A percentile compares a stretch with the other conserved stretches of the same genome.
Conservation (phyloP, 1,139 yeast genomes). For the Trichomonascaceae sp. region DNA sequence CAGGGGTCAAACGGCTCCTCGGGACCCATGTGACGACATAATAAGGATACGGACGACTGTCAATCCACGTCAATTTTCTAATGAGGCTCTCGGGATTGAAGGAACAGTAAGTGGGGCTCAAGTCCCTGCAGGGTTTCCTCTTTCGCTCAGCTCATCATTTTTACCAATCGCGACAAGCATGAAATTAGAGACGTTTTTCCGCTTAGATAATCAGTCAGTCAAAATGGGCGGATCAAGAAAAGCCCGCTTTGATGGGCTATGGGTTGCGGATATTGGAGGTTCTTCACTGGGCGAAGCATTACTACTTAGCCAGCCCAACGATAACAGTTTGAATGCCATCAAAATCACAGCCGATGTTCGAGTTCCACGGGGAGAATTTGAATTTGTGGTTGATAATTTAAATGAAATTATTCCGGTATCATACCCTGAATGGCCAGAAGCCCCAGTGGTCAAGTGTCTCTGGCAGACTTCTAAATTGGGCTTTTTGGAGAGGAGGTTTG, state of each 20-base stretch:
- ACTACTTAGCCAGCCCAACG: conserved; percentile 22
- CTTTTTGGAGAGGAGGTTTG: conserved; percentile 19
- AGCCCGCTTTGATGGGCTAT: conserved; percentile 25
- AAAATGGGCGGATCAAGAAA: conserved; percentile 7
- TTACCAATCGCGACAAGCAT: background rate
- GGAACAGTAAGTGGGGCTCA: background rate
- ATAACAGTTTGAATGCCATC: conserved; percentile 25
- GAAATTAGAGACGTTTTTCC: conserved; percentile 16
- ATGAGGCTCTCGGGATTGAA: background rate
- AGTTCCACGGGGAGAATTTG: conserved; percentile 29
- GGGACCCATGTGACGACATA: conserved; percentile 10
- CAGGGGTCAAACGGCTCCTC: conserved; percentile 17
- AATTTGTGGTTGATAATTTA: conserved; percentile 25
- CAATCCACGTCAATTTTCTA: background rate
- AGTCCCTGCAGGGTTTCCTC: background rate
- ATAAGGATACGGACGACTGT: conserved; percentile 8
- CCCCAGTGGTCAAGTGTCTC: conserved; percentile 21
- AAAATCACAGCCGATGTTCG: conserved; percentile 28
- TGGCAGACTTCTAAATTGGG: conserved; percentile 24
- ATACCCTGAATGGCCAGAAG: conserved; percentile 24
- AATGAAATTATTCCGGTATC: conserved; percentile 16
- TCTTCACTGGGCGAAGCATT: conserved; percentile 22
- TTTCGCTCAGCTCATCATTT: background rate
- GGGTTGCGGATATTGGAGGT: conserved; percentile 25
- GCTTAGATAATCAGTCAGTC: conserved; percentile 13